Conservation (phyloP, 1,139 yeast genomes). For the Diutina siamensis region DNA sequence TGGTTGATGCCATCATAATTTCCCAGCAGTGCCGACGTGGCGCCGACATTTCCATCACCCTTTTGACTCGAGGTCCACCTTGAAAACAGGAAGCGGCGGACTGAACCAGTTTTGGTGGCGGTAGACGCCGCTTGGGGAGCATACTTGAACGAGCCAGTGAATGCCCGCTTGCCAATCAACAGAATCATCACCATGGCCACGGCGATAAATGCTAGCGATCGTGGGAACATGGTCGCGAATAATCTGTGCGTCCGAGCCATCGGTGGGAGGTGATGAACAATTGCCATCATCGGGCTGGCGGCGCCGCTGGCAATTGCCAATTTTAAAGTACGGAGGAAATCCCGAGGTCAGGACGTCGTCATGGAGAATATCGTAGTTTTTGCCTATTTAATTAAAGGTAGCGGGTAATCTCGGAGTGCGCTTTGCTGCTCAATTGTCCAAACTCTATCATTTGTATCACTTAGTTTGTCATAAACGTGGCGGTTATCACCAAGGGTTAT, state of each 20-base stretch:
- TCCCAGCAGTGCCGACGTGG: not conserved
- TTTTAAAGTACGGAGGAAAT: no score
- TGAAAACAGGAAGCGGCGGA: conserved; percentile 1
- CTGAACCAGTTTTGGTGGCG: not conserved
- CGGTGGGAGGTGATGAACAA: not conserved
- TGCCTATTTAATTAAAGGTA: no score
- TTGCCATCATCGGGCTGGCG: no score
- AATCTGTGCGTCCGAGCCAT: not conserved
- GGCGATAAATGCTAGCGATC: not conserved
- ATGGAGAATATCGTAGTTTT: no score
- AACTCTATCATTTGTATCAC: no score
- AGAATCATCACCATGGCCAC: conserved; percentile 5
- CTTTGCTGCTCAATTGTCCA: no score
- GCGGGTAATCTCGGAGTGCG: no score
- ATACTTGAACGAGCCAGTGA: conserved; percentile 4
- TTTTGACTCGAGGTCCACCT: conserved; percentile 2
- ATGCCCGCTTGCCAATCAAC: conserved; percentile 6
- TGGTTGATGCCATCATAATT: conserved; percentile 1
- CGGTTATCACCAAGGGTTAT: no score
- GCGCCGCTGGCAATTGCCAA: no score
- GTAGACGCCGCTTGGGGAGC: not conserved
- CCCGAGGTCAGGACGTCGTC: no score
- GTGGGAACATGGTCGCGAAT: not conserved
- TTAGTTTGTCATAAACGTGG: no score
- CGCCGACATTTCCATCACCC: not conserved